Conservation (phyloP, 2,329 filamentous ascomycete species). For the Monilinia vaccinii-corymbosi region DNA sequence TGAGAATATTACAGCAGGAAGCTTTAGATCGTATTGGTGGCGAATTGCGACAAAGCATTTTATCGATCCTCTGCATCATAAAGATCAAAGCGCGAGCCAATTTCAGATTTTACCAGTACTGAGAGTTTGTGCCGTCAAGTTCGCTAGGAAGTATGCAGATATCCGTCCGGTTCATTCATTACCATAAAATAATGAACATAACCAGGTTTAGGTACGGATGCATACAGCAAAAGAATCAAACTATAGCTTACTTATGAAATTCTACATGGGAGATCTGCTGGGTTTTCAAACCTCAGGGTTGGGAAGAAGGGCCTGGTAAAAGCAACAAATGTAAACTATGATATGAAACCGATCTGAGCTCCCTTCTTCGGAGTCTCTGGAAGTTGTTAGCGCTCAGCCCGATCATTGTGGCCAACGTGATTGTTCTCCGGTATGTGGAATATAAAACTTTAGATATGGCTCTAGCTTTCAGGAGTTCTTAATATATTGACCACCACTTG, state of each 20-base stretch:
- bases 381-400: slow-evolving; percentile 3
- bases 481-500: neutral
- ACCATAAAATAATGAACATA: slow-evolving; percentile 1
- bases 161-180: neutral
- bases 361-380: slow-evolving; percentile 20
- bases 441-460: neutral
- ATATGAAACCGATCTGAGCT: slow-evolving; percentile 6
- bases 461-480: neutral
- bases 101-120: neutral
- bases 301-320: neutral
- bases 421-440: neutral
- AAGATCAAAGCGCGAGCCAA: neutral
- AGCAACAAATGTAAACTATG: neutral
- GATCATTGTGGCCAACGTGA: neutral
- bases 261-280: neutral
- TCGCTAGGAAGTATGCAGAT: neutral
- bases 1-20: neutral
- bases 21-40: neutral
- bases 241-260: neutral
- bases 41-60: neutral
- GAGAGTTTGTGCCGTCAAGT: neutral
- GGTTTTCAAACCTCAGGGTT: neutral
- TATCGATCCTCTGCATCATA: neutral
- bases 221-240: neutral
- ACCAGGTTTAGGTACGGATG: neutral